Conservation (phyloP, 345 rosid genomes). For the Anastatica hierochuntica region DNA sequence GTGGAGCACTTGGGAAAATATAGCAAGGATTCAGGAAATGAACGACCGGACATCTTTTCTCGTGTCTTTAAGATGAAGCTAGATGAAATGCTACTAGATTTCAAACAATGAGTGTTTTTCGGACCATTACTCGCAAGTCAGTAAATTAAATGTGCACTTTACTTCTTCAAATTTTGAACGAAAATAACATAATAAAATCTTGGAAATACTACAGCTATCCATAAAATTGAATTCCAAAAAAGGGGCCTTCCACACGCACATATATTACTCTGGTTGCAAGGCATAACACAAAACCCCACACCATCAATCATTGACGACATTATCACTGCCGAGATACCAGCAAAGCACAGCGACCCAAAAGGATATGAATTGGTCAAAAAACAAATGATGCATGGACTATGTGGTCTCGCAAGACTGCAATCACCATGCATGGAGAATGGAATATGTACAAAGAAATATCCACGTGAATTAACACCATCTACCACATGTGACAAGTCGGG, state of each 20-base stretch:
- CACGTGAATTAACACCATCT: not conserved
- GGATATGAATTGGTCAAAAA: not conserved
- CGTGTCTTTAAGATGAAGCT: not conserved
- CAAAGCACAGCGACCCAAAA: not conserved
- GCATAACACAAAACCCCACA: not conserved
- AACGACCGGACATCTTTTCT: not conserved
- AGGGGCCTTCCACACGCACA: not conserved
- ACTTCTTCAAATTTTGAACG: too few species aligned
- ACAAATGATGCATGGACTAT: not conserved
- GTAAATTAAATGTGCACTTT: too few species aligned
- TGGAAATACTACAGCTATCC: not conserved
- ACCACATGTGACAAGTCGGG: too few species aligned
- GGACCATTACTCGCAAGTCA: not conserved
- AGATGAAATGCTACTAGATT: not conserved
- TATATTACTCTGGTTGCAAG: not conserved
- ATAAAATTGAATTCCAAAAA: too few species aligned
- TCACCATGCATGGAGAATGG: not conserved
- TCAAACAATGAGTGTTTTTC: not conserved
- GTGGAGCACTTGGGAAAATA: not conserved
- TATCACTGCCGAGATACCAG: not conserved
- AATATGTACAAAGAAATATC: not conserved
- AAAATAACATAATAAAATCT: too few species aligned
- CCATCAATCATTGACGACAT: not conserved
- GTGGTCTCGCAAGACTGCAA: not conserved
- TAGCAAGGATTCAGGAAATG: not conserved